phyloP scores from a whole-genome alignment of 1,284 basidiomycete species.

The Trametes pubescens region DNA sequence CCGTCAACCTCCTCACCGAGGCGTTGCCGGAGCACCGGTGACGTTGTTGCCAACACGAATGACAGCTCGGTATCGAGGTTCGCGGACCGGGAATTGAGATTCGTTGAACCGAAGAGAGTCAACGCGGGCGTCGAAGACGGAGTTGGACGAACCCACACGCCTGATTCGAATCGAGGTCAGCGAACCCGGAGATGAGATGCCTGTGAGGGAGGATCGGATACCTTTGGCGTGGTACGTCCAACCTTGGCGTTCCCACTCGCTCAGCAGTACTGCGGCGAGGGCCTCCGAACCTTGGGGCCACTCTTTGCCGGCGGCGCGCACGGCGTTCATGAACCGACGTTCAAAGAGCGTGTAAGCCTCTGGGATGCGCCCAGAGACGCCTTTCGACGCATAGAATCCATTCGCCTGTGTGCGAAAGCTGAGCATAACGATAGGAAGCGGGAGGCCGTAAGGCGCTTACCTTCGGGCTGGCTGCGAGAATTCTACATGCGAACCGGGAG shows the following conservation, averaged over 20 bases:
- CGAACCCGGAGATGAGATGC: conserved; percentile 9
- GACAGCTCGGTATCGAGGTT: conserved; percentile 94
- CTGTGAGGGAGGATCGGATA: conserved; percentile 41
- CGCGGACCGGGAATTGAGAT: conserved; percentile 92
- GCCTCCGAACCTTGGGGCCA: conserved; percentile 46
- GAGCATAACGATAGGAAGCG: conserved; percentile 1
- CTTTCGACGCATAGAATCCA: conserved; percentile 91
- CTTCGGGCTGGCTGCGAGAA: conserved; percentile 90
- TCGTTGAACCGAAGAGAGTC: conserved; percentile 95
- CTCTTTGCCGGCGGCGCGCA: conserved; percentile 57
- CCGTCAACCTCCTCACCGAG: conserved; percentile 55
- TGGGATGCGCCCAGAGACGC: conserved; percentile 92
- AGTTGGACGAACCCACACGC: conserved; percentile 85
- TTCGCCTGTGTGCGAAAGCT: conserved; percentile 72
- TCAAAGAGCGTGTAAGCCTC: conserved; percentile 95
- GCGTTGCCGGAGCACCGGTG: conserved; percentile 48
- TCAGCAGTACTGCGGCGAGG: conserved; percentile 68
- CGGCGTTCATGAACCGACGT: conserved; percentile 81
- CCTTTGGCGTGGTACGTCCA: conserved; percentile 99
- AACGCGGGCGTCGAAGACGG: conserved; percentile 64
- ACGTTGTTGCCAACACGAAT: conserved; percentile 82
- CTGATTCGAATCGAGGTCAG: conserved; percentile 49
- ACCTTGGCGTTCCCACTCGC: conserved; percentile 88
- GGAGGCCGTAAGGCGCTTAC: conserved; percentile 50
- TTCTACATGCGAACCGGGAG: conserved; percentile 68